Percentiles rank a stretch among this genome's conserved stretches.
These are phyloP conservation scores for Trametes villosa DNA, from an alignment of 768 basidiomycete genomes.

Conservation along the genomic window DNA sequence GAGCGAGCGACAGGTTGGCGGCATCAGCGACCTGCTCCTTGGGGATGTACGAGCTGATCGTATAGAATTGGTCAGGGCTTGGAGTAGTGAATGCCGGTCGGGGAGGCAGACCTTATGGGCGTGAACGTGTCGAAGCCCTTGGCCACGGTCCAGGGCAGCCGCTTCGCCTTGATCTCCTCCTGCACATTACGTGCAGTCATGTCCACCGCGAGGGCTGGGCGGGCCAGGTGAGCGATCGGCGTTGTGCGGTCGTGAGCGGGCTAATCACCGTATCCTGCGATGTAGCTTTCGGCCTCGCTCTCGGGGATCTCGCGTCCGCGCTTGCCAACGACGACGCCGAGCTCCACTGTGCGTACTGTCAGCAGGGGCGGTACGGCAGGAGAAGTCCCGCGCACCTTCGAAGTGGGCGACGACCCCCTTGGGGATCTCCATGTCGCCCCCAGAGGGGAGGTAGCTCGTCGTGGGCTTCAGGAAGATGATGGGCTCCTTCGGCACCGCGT, in stretches of 20 bases:
- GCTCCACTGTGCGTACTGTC: conserved; percentile 67
- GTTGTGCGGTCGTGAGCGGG: not conserved
- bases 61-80: not conserved
- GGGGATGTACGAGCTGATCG: conserved; percentile 75
- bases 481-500: conserved; percentile 88
- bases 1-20: conserved; percentile 72
- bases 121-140: conserved; percentile 99
- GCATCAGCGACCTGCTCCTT: conserved; percentile 70
- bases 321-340: conserved; percentile 95
- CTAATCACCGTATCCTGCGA: conserved; percentile 87
- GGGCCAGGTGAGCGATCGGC: not conserved
- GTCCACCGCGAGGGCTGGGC: conserved; percentile 86
- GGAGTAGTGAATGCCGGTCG: not conserved
- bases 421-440: conserved; percentile 87
- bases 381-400: conserved; percentile 62
- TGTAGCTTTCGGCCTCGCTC: conserved; percentile 69
- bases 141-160: conserved; percentile 96
- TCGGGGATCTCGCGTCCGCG: conserved; percentile 80
- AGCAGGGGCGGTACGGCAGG: not conserved
- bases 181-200: conserved; percentile 97
- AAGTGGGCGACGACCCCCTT: conserved; percentile 83
- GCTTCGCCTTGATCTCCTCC: conserved; percentile 87
- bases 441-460: conserved; percentile 77
- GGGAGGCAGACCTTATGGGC: conserved; percentile 71
- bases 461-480: conserved; percentile 99